Conservation (phyloP, 345 rosid genomes). For the Murraya koenigii region DNA sequence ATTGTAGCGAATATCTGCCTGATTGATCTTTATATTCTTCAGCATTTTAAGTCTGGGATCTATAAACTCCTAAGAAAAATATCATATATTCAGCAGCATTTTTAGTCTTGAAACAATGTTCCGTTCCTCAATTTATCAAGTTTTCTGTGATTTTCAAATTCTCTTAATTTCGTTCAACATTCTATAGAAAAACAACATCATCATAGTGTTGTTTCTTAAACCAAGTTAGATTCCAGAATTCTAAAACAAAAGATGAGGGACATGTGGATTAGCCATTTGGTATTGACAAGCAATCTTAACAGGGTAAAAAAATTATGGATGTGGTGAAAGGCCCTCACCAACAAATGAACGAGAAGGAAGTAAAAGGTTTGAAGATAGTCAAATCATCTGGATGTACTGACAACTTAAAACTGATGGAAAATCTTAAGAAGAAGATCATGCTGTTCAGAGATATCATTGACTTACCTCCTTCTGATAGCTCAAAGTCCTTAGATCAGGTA, state of each 20-base stretch:
- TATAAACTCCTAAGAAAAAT: neutral
- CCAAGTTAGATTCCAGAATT: neutral
- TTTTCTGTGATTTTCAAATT: neutral
- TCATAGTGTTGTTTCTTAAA: neutral
- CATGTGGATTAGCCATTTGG: neutral
- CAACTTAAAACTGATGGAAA: slow-evolving; percentile 50
- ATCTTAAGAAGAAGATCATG: slow-evolving; percentile 62
- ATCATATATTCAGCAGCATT: neutral
- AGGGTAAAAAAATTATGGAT: slow-evolving; percentile 19
- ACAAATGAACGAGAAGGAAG: slow-evolving; percentile 29
- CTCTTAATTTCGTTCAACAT: neutral
- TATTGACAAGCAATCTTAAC: slow-evolving; percentile 3
- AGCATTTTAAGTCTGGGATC: too few species aligned
- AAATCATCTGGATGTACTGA: slow-evolving; percentile 36
- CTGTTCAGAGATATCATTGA: slow-evolving; percentile 69
- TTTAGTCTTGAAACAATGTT: neutral
- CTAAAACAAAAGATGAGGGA: neutral
- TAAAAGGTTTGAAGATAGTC: slow-evolving; percentile 24
- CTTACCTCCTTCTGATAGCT: slow-evolving; percentile 49
- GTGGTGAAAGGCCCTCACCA: slow-evolving; percentile 25
- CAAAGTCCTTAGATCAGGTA: slow-evolving; percentile 54
- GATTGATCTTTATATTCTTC: neutral
- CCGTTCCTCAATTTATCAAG: neutral
- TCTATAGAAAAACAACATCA: neutral
- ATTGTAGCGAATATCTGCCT: neutral